Conservation (phyloP, 176 grass and related monocot species). For the Pontederia paniculata region DNA sequence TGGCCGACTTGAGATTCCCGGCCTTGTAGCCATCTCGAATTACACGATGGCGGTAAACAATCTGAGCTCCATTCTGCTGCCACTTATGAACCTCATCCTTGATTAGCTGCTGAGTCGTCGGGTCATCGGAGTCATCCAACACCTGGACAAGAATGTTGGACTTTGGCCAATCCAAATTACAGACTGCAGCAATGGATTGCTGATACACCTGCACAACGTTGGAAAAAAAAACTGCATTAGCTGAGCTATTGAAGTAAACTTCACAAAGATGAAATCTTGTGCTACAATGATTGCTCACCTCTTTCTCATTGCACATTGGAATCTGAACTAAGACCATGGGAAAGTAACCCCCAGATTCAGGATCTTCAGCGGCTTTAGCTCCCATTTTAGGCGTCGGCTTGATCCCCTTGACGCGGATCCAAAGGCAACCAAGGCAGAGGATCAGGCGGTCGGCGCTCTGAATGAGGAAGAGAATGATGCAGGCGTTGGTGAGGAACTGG, state of each 20-base stretch:
- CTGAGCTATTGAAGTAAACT: background rate
- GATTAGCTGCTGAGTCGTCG: background rate
- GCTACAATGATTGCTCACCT: background rate
- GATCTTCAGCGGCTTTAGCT: background rate
- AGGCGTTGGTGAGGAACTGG: conserved; percentile 1
- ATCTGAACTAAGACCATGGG: background rate
- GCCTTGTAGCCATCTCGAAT: conserved; percentile 9
- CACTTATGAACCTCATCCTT: conserved; percentile 1
- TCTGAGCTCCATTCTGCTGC: conserved; percentile 10
- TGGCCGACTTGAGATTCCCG: conserved; percentile 4
- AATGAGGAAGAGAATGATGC: background rate
- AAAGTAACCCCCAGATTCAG: background rate
- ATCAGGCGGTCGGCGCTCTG: conserved; percentile 1
- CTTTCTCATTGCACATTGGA: background rate
- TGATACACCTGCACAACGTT: background rate
- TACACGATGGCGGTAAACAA: background rate
- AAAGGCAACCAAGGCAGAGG: background rate
- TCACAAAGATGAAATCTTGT: no score
- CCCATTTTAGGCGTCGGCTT: background rate
- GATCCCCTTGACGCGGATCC: conserved; percentile 1
- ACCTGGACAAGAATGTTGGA: conserved; percentile 5
- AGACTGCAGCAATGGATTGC: conserved; percentile 8
- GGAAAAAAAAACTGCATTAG: background rate
- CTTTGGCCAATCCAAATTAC: conserved; percentile 10
- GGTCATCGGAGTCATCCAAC: conserved; percentile 7